Conservation (phyloP, 768 basidiomycete species). For the Rhizopogon roseolus region DNA sequence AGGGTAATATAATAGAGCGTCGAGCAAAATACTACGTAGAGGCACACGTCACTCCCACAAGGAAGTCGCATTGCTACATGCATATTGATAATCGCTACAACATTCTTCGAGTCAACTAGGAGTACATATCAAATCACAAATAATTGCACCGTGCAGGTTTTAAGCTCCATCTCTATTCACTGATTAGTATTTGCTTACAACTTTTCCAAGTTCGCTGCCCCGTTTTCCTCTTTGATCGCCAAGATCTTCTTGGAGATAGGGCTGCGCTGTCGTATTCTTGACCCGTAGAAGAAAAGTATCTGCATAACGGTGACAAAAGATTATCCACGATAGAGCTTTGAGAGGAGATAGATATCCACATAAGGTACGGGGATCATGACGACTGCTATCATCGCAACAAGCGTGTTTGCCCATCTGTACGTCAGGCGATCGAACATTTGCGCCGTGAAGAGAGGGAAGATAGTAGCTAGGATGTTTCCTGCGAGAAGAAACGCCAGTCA, state of each 20-base stretch:
- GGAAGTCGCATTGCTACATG: too few species aligned
- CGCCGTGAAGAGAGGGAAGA: conserved; percentile 60
- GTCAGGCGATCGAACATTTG: conserved; percentile 53
- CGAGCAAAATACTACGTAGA: too few species aligned
- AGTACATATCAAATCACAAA: too few species aligned
- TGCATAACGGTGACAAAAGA: neutral
- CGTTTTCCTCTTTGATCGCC: conserved; percentile 5
- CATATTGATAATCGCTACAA: too few species aligned
- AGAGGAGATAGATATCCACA: conserved; percentile 25
- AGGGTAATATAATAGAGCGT: too few species aligned
- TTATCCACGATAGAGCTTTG: too few species aligned
- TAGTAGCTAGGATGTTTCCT: conserved; percentile 47
- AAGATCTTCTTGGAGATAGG: conserved; percentile 16
- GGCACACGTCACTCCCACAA: too few species aligned
- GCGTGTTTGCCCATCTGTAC: conserved; percentile 57
- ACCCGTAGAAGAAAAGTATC: conserved; percentile 29
- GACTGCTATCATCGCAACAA: conserved; percentile 50
- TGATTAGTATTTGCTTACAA: neutral
- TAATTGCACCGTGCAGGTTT: too few species aligned
- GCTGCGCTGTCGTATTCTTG: conserved; percentile 27
- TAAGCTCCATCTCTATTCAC: neutral
- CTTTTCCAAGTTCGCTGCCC: neutral
- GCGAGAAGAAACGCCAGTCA: neutral
- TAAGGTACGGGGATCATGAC: conserved; percentile 57
- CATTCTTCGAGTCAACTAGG: too few species aligned